Conservation (phyloP, 305 asterid genomes). For the Fraxinus velutina region DNA sequence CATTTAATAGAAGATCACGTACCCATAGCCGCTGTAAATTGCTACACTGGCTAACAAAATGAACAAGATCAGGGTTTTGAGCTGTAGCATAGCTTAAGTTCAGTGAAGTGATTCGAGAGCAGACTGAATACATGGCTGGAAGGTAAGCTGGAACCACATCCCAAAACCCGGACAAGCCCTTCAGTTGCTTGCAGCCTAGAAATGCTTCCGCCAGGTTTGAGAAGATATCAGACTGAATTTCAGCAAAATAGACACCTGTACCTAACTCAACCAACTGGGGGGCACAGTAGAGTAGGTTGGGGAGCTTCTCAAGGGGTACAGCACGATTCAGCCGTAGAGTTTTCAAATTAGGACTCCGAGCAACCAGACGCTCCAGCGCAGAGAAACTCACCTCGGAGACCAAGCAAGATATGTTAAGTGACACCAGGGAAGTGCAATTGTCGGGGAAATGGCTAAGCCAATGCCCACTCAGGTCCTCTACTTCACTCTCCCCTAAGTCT, state of each 20-base stretch:
- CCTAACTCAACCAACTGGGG: conserved; percentile 91
- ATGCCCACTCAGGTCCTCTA: conserved; percentile 81
- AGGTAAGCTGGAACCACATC: conserved; percentile 79
- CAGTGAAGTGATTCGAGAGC: conserved; percentile 68
- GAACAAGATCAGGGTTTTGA: conserved; percentile 66
- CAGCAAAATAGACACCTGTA: conserved; percentile 79
- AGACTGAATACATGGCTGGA: conserved; percentile 67
- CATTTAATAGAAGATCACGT: conserved; percentile 27
- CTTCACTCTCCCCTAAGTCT: conserved; percentile 87
- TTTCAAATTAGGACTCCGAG: conserved; percentile 70
- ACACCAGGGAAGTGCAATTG: conserved; percentile 64
- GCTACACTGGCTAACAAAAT: conserved; percentile 67
- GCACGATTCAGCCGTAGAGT: conserved; percentile 80
- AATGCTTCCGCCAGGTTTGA: conserved; percentile 65
- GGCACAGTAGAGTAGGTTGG: conserved; percentile 61
- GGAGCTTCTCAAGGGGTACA: conserved; percentile 88
- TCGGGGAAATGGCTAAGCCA: conserved; percentile 97
- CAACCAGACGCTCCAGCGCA: conserved; percentile 75
- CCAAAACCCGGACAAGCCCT: conserved; percentile 90
- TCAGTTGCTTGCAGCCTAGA: conserved; percentile 64
- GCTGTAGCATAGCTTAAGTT: conserved; percentile 79
- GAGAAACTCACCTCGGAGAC: conserved; percentile 71
- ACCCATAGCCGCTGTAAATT: conserved; percentile 86
- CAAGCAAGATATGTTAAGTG: conserved; percentile 82
- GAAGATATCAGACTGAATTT: conserved; percentile 53